Base-by-base conservation (phyloP, 208 protist species). In the Lotmaria passim region DNA sequence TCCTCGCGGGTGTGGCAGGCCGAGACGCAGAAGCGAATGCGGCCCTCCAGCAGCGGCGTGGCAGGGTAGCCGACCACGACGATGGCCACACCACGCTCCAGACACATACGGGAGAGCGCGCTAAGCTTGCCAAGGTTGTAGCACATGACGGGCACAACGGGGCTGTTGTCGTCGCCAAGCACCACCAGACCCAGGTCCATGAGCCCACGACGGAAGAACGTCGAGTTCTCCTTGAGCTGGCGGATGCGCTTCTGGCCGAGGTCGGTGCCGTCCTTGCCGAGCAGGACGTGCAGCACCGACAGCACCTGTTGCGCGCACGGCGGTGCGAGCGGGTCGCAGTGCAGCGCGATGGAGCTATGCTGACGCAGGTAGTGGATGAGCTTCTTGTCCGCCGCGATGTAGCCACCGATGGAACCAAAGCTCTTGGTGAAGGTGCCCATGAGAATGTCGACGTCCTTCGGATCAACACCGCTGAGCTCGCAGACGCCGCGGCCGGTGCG, bases 31-130 rank as follows among this genome's bases (percentile, higher is more conserved):
- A 98, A 97, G 57, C 94, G 87, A 21, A 97, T 85, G 38, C 98
- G 82, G n/a, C 89, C 87, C 41, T 82, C 75, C 8, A 98, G 78
- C 24, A 99, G 79, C 7, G 96, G 90, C 6, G 97, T 98, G 6
- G 98, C 98, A n/a, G 98, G 98, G 83, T 96, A 99, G 69, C 98
- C 98, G 19, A 99, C 98, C 10, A 99, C 95, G 3, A 99, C 98
- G 21, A 98, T 93, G 15, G 94, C 97, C 24, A 99, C 62, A 44
- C 86, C 85, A 48, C 94, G 76, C 60, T 96, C 81, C 6, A 99
- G 74, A 68, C 80, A 96, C 59, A 94, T 50, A 19, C 96, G 62
- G 8, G 87, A 96, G 52, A 99, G 91, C 21, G 73, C 71, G 33
- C 86, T 73, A 36, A 99, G 88, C 75, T 98, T 98, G 52, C 83